Base-by-base conservation (phyloP, 2,329 filamentous ascomycete genomes). In the Xylariales sp. region DNA sequence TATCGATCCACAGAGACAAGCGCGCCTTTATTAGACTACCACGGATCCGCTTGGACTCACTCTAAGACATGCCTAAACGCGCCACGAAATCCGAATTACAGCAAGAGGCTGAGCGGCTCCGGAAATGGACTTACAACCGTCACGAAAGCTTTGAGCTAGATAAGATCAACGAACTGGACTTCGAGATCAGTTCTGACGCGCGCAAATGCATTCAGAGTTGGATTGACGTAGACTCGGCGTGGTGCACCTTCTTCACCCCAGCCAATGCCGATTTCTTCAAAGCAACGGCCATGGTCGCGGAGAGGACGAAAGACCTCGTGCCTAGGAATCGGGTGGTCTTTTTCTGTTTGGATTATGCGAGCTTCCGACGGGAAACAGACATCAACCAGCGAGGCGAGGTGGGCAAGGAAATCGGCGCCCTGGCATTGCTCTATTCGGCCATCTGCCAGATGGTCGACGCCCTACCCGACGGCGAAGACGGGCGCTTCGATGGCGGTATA, bases 361-460 rank as follows among this genome's bases (percentile, higher is more conserved):
- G 16, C 15, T n/a, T 16, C 35, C 6, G 9, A 15, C 15, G 12
- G 12, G 19, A 16, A n/a, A 19, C 20, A 8, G n/a, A 16, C 12
- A 12, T 10, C n/a, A 12, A 38, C 22, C 31, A 28, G 9, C 35
- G 9, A 16, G 12, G 10, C 14, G n/a, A 12, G 31, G 14, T 21
- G 7, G 33, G 35, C 15, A 21, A 21, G n/a, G 35, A 28, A 11
- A 16, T 38, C 35, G 12, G 21, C n/a, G 22, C 15, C 35, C 21
- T 38, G 20, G 35, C 35, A 10, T 10, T 38, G 35, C 6, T 38
- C n/a, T 38, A 38, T 18, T 38, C 35, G 18, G n/a, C 28, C 21
- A 25, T 38, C n/a, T n/a, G 11, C 22, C 35, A 38, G 14, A 38
- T 38, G 35, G 10, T 38, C 35, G n/a, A 12, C n/a, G n/a, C n/a